Evolutionary conservation across 352 stramenopile genomes (phyloP), one percentile per base, ranked within the genome.

Genomic region (Ophiocytium majus): DNA sequence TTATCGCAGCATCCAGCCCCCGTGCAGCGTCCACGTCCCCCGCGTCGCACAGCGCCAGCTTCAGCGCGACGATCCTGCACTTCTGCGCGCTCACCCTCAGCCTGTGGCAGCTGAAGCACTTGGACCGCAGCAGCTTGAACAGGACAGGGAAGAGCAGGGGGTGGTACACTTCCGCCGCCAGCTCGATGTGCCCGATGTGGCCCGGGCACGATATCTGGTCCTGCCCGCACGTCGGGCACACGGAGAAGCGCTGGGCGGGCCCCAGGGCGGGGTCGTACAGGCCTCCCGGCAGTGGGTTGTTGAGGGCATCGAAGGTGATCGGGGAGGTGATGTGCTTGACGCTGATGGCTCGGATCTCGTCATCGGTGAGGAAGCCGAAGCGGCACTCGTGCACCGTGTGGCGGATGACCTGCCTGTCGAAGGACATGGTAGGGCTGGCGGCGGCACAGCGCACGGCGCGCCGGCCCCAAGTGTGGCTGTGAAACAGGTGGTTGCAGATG

Each of bases 81-180:
- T 5, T 28, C 23, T 31, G 28, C 9, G 37, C 0, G 9, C 9
- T 50, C 19, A 81, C 10, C 5, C 75, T 10, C 31, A 81, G 50
- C 19, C 32, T 97, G 92, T 99, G 96, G 93, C 98, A 99, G 80
- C 92, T 94, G 80, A 99, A 95, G 93, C 98, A 99, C 89, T 99
- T 99, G 90, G 93, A 92, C 88, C 97, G 95, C 85, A 99, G 92
- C 36, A 99, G 89, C 76, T 94, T 96, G 83, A 99, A 91, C 90
- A 99, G 91, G 50, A 96, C 92, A 0, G 83, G 71, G 85, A 99
- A 99, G 28, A 99, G 92, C 63, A 99, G 92, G 0, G 97, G 97
- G 90, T 99, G 97, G 89, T 99, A 99, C 43, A 99, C 92, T 5
- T 79, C 82, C 37, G 82, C 81, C 34, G 85, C 85, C 33, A 88